phyloP scores from a whole-genome alignment of 176 grass and related monocot species.

The Carex myosuroides region DNA sequence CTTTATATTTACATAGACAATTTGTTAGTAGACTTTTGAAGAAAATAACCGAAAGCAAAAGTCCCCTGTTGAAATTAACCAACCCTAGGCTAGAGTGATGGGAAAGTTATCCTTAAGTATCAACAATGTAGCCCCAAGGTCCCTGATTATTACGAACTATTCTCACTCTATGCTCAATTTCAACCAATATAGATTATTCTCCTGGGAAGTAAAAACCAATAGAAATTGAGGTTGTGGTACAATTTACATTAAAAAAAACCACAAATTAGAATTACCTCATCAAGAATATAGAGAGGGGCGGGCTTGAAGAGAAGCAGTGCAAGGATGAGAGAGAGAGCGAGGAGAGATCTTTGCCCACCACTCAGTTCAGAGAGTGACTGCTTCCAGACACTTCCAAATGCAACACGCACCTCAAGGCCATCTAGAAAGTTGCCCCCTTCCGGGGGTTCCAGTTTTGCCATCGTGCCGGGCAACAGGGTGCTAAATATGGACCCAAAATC shows the following conservation, averaged over 20 bases:
- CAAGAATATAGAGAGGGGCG: constrained; percentile 94
- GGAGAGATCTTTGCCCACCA: constrained; percentile 93
- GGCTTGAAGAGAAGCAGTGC: constrained; percentile 95
- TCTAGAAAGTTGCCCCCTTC: constrained; percentile 87
- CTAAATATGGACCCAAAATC: constrained; percentile 98
- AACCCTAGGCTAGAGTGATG: neutral
- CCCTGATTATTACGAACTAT: neutral
- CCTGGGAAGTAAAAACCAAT: neutral
- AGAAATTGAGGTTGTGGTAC: neutral
- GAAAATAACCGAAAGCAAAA: neutral
- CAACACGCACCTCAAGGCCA: constrained; percentile 95
- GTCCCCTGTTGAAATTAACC: neutral
- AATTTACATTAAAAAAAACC: neutral
- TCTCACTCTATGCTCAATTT: neutral
- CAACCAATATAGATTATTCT: neutral
- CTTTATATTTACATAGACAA: neutral
- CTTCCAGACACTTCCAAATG: constrained; percentile 97
- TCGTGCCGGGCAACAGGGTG: constrained; percentile 88
- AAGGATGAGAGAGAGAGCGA: constrained; percentile 95
- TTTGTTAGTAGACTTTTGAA: neutral
- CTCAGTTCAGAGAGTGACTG: constrained; percentile 96
- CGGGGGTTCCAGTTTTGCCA: constrained; percentile 94
- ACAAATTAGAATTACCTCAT: constrained; percentile 54
- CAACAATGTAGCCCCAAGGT: neutral
- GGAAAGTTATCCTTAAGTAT: neutral